Conservation (phyloP, 768 basidiomycete species). For the Inosperma sp. region DNA sequence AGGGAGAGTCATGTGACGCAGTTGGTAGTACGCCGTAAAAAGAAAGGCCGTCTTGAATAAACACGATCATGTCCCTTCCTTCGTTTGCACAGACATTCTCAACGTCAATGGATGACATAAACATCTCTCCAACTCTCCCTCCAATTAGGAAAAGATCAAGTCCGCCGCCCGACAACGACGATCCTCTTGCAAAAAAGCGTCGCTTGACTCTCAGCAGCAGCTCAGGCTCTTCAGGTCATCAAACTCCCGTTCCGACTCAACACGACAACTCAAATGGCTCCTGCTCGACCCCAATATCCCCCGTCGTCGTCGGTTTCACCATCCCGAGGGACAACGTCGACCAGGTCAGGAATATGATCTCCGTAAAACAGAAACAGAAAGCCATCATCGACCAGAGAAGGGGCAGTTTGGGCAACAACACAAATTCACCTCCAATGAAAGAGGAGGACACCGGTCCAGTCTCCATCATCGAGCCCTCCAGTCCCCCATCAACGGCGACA, state of each 20-base stretch:
- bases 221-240: too few species aligned
- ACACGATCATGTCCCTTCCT: slow-evolving; percentile 62
- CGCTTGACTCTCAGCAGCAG: slow-evolving; percentile 62
- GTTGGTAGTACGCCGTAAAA: slow-evolving; percentile 1
- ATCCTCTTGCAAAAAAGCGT: slow-evolving; percentile 54
- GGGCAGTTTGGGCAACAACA: too few species aligned
- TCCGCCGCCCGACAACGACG: slow-evolving; percentile 41
- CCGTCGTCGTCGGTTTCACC: slow-evolving; percentile 60
- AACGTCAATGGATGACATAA: slow-evolving; percentile 45
- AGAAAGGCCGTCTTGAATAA: slow-evolving; percentile 21
- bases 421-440: too few species aligned
- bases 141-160: slow-evolving; percentile 29
- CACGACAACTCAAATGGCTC: slow-evolving; percentile 39
- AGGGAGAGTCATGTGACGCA: neutral
- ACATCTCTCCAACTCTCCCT: slow-evolving; percentile 39
- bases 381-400: slow-evolving; percentile 66
- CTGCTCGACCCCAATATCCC: slow-evolving; percentile 56
- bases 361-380: slow-evolving; percentile 68
- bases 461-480: too few species aligned
- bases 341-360: slow-evolving; percentile 57
- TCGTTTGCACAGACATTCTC: slow-evolving; percentile 78
- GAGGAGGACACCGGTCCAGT: too few species aligned
- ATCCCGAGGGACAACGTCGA: slow-evolving; percentile 60
- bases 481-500: slow-evolving; percentile 20
- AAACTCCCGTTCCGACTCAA: slow-evolving; percentile 52